Base-by-base conservation (phyloP, 2,329 filamentous ascomycete genomes). In the Hypoxylon sp. region DNA sequence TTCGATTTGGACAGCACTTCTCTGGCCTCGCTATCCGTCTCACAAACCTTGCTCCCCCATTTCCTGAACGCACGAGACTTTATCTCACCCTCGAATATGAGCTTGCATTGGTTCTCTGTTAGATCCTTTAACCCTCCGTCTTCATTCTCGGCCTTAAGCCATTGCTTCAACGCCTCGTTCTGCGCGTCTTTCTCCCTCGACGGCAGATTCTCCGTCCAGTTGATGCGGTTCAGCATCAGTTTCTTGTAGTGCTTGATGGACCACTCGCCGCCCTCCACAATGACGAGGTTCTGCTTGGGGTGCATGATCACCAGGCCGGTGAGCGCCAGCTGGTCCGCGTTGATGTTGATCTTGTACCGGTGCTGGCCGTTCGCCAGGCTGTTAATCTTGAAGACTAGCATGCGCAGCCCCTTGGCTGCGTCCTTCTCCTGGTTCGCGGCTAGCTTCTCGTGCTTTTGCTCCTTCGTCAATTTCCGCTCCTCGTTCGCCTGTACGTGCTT, bases 291-390 rank as follows among this genome's bases (percentile, higher is more conserved):
- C 80, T 97, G 91, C 70, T 90, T 91, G 0, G 96, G 96, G 75
- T 98, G 90, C 85, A 98, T 90, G 71, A 99, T 88, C 74, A 93
- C 97, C n/a, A 95, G 89, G 11, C 96, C 96, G 0, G 93, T 97
- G 23, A 98, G 87, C 3, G 88, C 89, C 70, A 93, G 85, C 77
- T 99, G 93, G 75, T 98, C 94, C 0, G 95, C 95, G 75, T 98
- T 98, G 77, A 93, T 91, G 76, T 90, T 90, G 74, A 99, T 91
- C 80, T 97, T 97, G 83, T 94, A 99, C 10, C 96, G 90, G 79
- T 98, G 94, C 74, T 96, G 91, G 19, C 94, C 94, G 76, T 97
- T 98, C 52, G 92, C 91, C n/a, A 99, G 86, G 73, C 89, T 96
- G 74, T 91, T 88, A 68, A 99, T 91, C 78, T 92, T 93, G 85